These are phyloP conservation scores for Apophysomyces elegans DNA, from an alignment of 371 early-diverging fungal species.

Conservation along the genomic window DNA sequence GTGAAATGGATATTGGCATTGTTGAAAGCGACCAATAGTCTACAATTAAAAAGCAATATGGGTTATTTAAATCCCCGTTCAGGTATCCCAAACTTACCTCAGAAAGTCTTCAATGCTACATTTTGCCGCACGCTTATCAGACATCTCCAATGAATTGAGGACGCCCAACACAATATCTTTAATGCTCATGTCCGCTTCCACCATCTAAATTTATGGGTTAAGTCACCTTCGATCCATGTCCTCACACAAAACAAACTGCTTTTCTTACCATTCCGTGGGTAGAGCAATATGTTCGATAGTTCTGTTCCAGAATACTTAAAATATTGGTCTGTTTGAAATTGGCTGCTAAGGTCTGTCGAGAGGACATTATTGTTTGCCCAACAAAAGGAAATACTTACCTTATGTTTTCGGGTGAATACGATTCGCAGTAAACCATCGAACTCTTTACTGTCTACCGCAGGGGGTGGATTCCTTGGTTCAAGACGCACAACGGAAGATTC, in stretches of 20 bases:
- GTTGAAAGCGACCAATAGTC: slow-evolving; percentile 76
- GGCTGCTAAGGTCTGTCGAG: slow-evolving; percentile 72
- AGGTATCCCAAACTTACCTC: slow-evolving; percentile 44
- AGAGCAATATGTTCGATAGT: slow-evolving; percentile 92
- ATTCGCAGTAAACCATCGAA: slow-evolving; percentile 98
- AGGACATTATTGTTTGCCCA: neutral
- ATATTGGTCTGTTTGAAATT: slow-evolving; percentile 91
- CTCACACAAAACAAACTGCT: neutral
- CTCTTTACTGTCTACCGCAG: slow-evolving; percentile 94
- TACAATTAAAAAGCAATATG: slow-evolving; percentile 27
- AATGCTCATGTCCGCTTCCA: slow-evolving; percentile 85
- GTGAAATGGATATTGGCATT: slow-evolving; percentile 77
- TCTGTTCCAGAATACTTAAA: slow-evolving; percentile 88
- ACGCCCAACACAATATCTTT: slow-evolving; percentile 75
- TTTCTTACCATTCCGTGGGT: slow-evolving; percentile 65
- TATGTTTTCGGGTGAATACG: slow-evolving; percentile 97
- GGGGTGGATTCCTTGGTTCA: slow-evolving; percentile 94
- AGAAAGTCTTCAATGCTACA: slow-evolving; percentile 94
- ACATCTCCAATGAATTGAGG: slow-evolving; percentile 68
- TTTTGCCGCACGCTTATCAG: slow-evolving; percentile 87
- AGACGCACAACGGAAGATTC: slow-evolving; percentile 97
- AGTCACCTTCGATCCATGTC: neutral
- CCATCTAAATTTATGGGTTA: slow-evolving; percentile 55
- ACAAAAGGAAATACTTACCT: slow-evolving; percentile 44
- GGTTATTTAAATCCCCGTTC: slow-evolving; percentile 14